Evolutionary conservation across 2,329 filamentous ascomycete species (phyloP), one percentile per base, ranked within the genome.

Genomic region (Clonostachys byssicola): DNA sequence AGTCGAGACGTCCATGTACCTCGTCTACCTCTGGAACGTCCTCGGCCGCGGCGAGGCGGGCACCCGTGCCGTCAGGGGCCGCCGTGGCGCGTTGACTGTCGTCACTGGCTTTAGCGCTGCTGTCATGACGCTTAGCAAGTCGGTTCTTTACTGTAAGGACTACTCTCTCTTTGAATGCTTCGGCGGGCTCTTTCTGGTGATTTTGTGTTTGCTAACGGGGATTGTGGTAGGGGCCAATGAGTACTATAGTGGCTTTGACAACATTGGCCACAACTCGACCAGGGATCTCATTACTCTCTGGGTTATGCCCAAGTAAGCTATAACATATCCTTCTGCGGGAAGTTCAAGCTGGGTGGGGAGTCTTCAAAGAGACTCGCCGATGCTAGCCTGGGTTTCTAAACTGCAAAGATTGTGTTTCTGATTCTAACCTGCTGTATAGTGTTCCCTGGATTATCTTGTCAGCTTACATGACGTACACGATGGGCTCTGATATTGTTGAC

Each of bases 1-100:
- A 7, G 55, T 88, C 46, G 89, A 94, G 73, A 83, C 80, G 4
- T 48, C 70, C 34, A 74, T 84, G 57, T 92, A 92, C 61, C 34
- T 65, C 69, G 47, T 72, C 69, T 65, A 92, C 83, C 57, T 71
- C 40, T 64, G 52, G 49, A 46, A 40, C 66, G 12, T 73, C 71
- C 60, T 59, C 54, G 23, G 8, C 23, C 50, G 46, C 56, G 38
- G 42, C 51, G 44, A 46, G 20, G 50, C 42, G 33, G 54, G 54
- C n/a, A 57, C 39, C 7, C 55, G 53, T 54, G 49, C 12, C 60
- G 49, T 81, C 5, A 60, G 51, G 1, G 78, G 79, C 0, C 57
- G 70, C 1, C 49, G 56, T 4, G 78, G 70, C 0, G 78, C 69
- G 0, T 17, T 65, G 48, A 75, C 75, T 0, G 61, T 76, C 5